A percentile compares a stretch with the other conserved stretches of the same genome.
Conservation (phyloP, 192 early-diverging fungal genomes). For the Physocladia obscura region DNA sequence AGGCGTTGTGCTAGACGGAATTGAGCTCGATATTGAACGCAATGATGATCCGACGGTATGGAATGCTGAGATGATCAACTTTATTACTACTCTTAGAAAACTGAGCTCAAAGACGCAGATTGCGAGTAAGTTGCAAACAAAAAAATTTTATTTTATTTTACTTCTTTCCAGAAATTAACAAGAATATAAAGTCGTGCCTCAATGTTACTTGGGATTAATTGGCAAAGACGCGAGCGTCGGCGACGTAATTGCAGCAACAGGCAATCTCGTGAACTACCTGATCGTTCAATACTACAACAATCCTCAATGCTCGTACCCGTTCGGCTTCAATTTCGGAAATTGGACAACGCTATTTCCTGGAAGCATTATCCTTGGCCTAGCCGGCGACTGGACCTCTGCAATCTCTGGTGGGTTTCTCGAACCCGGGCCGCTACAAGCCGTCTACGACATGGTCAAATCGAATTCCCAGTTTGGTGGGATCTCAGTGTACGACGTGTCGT, state of each 20-base stretch:
- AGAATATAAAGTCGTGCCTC: conserved; percentile 1
- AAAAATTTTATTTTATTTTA: no score
- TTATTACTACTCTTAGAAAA: conserved; percentile 4
- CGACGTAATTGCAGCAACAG: conserved; percentile 2
- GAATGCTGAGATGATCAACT: conserved; percentile 22
- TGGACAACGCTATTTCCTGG: conserved; percentile 14
- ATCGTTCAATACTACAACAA: conserved; percentile 19
- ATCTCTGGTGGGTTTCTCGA: conserved; percentile 20
- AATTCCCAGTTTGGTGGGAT: conserved; percentile 18
- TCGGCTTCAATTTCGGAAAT: conserved; percentile 12
- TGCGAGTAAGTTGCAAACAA: conserved; percentile 6
- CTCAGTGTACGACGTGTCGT: conserved; percentile 19
- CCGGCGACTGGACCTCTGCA: conserved; percentile 27
- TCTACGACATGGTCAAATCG: background rate
- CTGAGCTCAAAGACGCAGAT: conserved; percentile 21
- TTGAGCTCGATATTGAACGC: conserved; percentile 22
- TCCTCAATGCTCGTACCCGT: conserved; percentile 14
- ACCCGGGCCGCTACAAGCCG: conserved; percentile 22
- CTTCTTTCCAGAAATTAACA: background rate
- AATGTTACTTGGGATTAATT: conserved; percentile 16
- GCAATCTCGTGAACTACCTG: background rate
- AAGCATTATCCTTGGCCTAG: conserved; percentile 12
- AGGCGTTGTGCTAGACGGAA: conserved; percentile 23
- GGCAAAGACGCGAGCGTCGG: conserved; percentile 22
- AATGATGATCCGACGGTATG: background rate